These are phyloP conservation scores for Pezicula radicicola DNA, from an alignment of 2,329 filamentous ascomycete genomes.

Conservation along the genomic window DNA sequence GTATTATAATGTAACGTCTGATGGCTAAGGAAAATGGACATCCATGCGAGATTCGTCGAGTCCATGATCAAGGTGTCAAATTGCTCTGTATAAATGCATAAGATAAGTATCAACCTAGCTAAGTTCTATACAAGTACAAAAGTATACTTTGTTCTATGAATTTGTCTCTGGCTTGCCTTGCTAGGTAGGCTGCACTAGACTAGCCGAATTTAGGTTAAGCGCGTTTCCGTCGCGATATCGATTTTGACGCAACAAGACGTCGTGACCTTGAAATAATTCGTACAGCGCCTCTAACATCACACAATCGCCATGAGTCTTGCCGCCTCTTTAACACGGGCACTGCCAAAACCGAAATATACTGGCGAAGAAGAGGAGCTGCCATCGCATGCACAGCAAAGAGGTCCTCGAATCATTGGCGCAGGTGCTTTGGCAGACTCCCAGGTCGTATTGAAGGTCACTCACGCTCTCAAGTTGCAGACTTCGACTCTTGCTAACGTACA, in stretches of 20 bases:
- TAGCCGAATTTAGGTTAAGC: constrained; percentile 9
- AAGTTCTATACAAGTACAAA: too few relatives aligned
- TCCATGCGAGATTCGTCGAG: not conserved
- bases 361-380: constrained; percentile 84
- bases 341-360: constrained; percentile 89
- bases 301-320: constrained; percentile 58
- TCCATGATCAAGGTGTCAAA: too few relatives aligned
- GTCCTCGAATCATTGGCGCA: constrained; percentile 77
- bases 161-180: too few relatives aligned
- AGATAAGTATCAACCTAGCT: too few relatives aligned
- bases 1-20: constrained; percentile 14
- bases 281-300: constrained; percentile 4
- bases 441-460: constrained; percentile 69
- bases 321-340: constrained; percentile 70
- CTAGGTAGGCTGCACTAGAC: not conserved
- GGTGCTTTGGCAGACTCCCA: constrained; percentile 82
- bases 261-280: constrained; percentile 10
- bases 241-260: constrained; percentile 12
- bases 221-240: constrained; percentile 1
- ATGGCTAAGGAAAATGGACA: constrained; percentile 3
- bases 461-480: not conserved
- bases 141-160: too few relatives aligned
- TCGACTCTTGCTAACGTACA: constrained; percentile 16
- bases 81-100: too few relatives aligned
- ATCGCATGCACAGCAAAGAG: constrained; percentile 67